phyloP scores from a whole-genome alignment of 257 asterid species.

The Solanum medicagineum region DNA sequence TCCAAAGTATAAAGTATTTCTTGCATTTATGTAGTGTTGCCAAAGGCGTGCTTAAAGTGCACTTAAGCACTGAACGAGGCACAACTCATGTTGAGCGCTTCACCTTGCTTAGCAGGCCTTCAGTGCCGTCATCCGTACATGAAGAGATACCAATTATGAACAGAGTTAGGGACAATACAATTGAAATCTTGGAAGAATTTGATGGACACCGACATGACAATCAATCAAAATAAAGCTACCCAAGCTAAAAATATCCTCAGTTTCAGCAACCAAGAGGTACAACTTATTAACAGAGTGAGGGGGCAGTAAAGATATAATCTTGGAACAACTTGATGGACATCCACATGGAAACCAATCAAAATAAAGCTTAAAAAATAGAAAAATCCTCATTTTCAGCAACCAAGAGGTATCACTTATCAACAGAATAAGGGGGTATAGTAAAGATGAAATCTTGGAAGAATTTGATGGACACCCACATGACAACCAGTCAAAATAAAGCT shows the following conservation, averaged over 20 bases:
- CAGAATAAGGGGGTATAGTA: not conserved
- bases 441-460: not conserved
- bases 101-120: not conserved
- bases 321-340: not conserved
- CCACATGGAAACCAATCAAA: not conserved
- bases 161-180: not conserved
- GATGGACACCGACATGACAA: not conserved
- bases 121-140: not conserved
- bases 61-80: not conserved
- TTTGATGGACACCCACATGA: not conserved
- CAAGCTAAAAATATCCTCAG: not conserved
- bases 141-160: not conserved
- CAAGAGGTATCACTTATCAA: not conserved
- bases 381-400: not conserved
- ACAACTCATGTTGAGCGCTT: not conserved
- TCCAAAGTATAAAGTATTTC: not conserved
- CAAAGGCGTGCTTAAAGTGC: not conserved
- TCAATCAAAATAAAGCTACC: not conserved
- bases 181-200: not conserved
- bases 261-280: not conserved
- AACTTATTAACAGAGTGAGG: not conserved
- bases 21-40: not conserved
- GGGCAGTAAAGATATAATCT: not conserved
- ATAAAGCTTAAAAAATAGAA: not conserved
- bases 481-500: not conserved